Base-by-base conservation (phyloP, 2,329 filamentous ascomycete genomes). In the Akanthomyces muscarius region DNA sequence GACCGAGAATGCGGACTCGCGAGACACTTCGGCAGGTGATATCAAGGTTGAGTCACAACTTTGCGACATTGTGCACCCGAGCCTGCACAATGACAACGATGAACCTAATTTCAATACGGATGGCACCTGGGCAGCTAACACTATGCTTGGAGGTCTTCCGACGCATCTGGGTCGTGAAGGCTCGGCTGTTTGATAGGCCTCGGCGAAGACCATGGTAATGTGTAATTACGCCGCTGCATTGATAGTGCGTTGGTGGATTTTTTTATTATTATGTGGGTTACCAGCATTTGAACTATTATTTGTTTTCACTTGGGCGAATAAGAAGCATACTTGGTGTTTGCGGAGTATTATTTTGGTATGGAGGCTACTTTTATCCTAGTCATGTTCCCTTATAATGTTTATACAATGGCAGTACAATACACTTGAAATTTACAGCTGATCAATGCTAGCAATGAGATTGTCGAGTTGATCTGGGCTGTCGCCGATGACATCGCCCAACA, bases 361-460 rank as follows among this genome's bases (percentile, higher is more conserved):
- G 59, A n/a, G 28, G 23, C 14, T 50, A 38, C 28, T 13, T 45
- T 16, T 4, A 53, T 38, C n/a, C 30, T 56, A 44, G 30, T 23
- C 30, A 55, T 36, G 18, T 25, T 25, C 23, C 23, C n/a, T 28
- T 42, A 55, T 56, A 48, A 61, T 56, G 60, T 62, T 51, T 62
- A 38, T 62, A 56, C 52, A 56, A 50, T 56, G 60, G 21, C 38
- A 63, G 48, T 63, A 41, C 38, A 36, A 23, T 54, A 63, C 56
- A 48, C 18, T 33, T 56, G 16, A 61, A 57, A 47, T 33, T 68
- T 77, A 88, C 67, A 89, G 70, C 70, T 88, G 84, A 70, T 88
- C 86, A 66, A 88, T 83, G 66, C 80, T 79, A 21, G 81, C 76
- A 58, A 86, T 70, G 36, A 86, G 72, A 54, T 84, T 79, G 7